phyloP scores from a whole-genome alignment of 768 basidiomycete species.

The Atractiella rhizophila region DNA sequence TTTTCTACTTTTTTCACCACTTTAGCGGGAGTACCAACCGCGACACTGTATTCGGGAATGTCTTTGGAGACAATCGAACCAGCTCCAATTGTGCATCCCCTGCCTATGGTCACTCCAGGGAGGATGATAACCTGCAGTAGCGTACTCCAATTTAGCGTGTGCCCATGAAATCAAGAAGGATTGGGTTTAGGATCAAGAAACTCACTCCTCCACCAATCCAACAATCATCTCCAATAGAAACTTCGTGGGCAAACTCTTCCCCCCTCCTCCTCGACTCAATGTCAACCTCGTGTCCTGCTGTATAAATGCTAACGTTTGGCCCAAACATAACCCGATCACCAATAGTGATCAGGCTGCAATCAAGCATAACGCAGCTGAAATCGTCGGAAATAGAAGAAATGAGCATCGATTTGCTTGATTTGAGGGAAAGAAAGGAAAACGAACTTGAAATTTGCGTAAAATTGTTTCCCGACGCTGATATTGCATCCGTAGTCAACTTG shows the following conservation, averaged over 20 bases:
- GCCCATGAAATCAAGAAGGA: not conserved
- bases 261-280: not conserved
- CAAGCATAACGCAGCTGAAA: too few species aligned
- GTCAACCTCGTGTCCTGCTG: conserved; percentile 8
- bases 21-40: conserved; percentile 21
- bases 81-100: conserved; percentile 20
- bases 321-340: conserved; percentile 20
- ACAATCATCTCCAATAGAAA: conserved; percentile 21
- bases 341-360: too few species aligned
- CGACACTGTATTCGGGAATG: conserved; percentile 17
- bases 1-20: conserved; percentile 17
- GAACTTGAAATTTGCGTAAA: too few species aligned
- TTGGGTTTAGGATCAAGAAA: not conserved
- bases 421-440: too few species aligned
- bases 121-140: conserved; percentile 9
- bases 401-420: too few species aligned
- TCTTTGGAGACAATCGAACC: conserved; percentile 20
- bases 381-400: too few species aligned
- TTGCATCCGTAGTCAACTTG: too few species aligned
- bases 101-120: conserved; percentile 20
- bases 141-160: not conserved
- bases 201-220: conserved; percentile 22
- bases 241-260: conserved; percentile 6
- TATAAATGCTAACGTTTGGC: conserved; percentile 18
- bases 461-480: too few species aligned